Conservation (phyloP, 1,284 basidiomycete species). For the Sporisorium graminicola region DNA sequence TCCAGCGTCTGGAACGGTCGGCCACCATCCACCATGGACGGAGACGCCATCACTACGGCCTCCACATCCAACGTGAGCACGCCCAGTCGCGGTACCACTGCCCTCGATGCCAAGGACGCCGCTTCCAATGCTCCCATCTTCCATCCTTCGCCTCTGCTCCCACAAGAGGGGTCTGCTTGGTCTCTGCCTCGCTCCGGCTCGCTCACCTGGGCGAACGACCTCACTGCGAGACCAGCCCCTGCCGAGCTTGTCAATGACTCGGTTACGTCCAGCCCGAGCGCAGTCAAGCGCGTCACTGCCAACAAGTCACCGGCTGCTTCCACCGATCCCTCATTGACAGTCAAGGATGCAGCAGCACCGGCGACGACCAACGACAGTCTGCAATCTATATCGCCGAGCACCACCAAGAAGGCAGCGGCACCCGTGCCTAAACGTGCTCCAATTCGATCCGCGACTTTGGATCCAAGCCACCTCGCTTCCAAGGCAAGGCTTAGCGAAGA, state of each 20-base stretch:
- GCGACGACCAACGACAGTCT: not conserved
- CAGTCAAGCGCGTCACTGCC: conserved; percentile 23
- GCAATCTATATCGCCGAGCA: conserved; percentile 9
- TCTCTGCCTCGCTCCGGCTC: conserved; percentile 20
- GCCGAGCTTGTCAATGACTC: conserved; percentile 21
- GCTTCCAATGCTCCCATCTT: conserved; percentile 26
- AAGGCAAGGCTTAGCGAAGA: conserved; percentile 22
- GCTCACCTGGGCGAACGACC: conserved; percentile 39
- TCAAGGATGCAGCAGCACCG: conserved; percentile 7
- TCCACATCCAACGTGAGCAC: conserved; percentile 49
- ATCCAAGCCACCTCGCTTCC: conserved; percentile 34
- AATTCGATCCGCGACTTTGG: conserved; percentile 42
- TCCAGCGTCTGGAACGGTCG: conserved; percentile 52
- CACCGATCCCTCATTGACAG: conserved; percentile 1
- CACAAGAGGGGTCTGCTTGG: conserved; percentile 47
- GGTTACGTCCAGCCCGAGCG: conserved; percentile 26
- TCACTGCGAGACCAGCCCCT: conserved; percentile 12
- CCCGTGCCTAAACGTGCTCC: conserved; percentile 42
- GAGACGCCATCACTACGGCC: conserved; percentile 42
- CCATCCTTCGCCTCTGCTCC: conserved; percentile 38
- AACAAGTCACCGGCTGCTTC: conserved; percentile 1
- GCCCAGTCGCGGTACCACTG: conserved; percentile 25
- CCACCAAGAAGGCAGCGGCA: conserved; percentile 21
- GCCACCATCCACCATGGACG: conserved; percentile 34
- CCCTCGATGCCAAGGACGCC: conserved; percentile 27